Conservation (phyloP, 345 rosid species). For the Corchorus capsularis region DNA sequence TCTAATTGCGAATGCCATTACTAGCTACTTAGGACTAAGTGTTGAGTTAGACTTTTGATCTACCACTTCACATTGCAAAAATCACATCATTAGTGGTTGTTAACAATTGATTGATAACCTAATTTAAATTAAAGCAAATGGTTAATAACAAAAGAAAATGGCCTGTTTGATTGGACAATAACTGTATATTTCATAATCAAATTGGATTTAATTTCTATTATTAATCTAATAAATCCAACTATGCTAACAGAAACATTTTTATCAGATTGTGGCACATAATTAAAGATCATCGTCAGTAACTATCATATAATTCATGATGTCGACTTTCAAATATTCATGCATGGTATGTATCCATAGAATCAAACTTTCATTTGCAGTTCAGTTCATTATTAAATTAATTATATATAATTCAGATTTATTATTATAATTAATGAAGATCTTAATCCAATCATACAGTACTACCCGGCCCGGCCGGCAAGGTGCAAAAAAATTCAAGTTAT, state of each 20-base stretch:
- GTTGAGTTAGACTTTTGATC: slow-evolving; percentile 38
- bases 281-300: neutral
- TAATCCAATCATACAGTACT: slow-evolving; percentile 10
- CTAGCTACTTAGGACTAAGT: neutral
- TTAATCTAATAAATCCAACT: slow-evolving; percentile 9
- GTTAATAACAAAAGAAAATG: slow-evolving; percentile 1
- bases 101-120: slow-evolving; percentile 46
- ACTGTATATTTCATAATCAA: slow-evolving; percentile 10
- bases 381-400: neutral
- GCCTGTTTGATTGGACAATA: slow-evolving; percentile 19
- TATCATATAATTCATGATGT: slow-evolving; percentile 25
- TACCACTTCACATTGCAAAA: slow-evolving; percentile 26
- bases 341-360: neutral
- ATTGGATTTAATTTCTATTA: neutral
- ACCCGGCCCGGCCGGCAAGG: slow-evolving; percentile 19
- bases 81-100: slow-evolving; percentile 44
- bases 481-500: neutral
- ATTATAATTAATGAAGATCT: neutral
- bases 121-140: slow-evolving; percentile 31
- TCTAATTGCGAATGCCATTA: neutral
- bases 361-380: neutral
- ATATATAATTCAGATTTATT: neutral
- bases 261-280: slow-evolving; percentile 7
- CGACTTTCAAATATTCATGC: slow-evolving; percentile 15
- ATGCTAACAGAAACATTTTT: slow-evolving; percentile 11